Evolutionary conservation across 2,329 filamentous ascomycete genomes (phyloP), one percentile per base, ranked within the genome.

Genomic region (Sclerotinia nivalis): DNA sequence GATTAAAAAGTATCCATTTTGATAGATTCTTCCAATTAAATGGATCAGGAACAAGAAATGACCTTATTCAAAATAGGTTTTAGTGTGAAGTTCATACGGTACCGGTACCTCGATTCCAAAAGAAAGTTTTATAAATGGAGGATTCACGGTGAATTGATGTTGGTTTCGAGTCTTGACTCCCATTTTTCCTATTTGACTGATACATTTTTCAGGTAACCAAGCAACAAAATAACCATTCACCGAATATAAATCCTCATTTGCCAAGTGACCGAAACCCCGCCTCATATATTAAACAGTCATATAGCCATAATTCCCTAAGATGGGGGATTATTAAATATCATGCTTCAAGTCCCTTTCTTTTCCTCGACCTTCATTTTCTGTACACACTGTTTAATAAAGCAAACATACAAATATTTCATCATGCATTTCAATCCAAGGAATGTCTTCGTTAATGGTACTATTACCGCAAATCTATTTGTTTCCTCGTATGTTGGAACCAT

Each of bases 401-500:
- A 66, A 31, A 61, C 55, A 22, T 71, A 58, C 54, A 28, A 22
- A 13, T 59, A 55, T 37, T 59, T 59, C 45, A 67, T 64, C 45
- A 75, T 74, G 74, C 71, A 67, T 73, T 68, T 73, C 45, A n/a
- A 74, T 13, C 47, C 74, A 12, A 64, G 72, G 0, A 68, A 65
- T n/a, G 68, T 72, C 62, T 70, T 77, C n/a, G 66, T 68, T 4
- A 68, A 34, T 4, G 56, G 55, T 20, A 71, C 77, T 2, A n/a
- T 67, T 45, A 55, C 55, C 15, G 71, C 72, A 4, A 76, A 77
- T 67, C 77, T 82, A 62, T 82, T 78, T 70, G 79, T 79, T 52
- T 78, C 80, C 20, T 81, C 81, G 55, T 82, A 82, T 73, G 70
- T 72, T 25, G 79, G 80, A 13, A 76, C 73, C 13, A 75, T 82